phyloP scores from a whole-genome alignment of 495 filamentous ascomycete species.

The Neurospora sp. region DNA sequence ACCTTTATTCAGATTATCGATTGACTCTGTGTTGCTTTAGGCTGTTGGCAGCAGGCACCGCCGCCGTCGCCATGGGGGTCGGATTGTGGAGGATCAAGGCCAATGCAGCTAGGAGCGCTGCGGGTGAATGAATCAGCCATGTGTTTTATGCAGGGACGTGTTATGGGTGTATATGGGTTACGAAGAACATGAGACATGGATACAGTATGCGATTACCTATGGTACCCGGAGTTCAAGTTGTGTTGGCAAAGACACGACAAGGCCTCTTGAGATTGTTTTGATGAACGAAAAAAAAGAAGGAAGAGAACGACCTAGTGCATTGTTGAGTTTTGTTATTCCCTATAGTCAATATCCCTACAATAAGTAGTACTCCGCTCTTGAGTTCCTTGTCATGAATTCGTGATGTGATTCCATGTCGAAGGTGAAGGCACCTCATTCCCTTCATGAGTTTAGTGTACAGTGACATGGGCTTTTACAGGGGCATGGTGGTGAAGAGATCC shows the following conservation, averaged over 20 bases:
- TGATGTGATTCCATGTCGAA: background rate
- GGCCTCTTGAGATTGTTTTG: background rate
- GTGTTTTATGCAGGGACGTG: background rate
- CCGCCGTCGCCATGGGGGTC: conserved; percentile 6
- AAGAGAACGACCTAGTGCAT: background rate
- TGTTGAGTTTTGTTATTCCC: background rate
- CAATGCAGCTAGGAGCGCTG: background rate
- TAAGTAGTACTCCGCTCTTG: background rate
- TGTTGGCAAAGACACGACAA: background rate
- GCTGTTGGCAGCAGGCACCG: conserved; percentile 10
- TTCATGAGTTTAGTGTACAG: background rate
- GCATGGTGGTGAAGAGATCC: background rate
- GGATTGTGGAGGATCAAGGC: conserved; percentile 8
- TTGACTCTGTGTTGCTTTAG: conserved; percentile 12
- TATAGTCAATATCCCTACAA: background rate
- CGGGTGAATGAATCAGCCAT: background rate
- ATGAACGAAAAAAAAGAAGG: background rate
- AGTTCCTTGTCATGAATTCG: background rate
- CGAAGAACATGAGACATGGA: conserved; percentile 1
- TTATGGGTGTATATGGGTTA: background rate
- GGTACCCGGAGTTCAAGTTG: background rate
- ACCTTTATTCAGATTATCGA: conserved; percentile 4
- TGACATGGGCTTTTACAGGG: background rate
- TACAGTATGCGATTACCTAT: background rate
- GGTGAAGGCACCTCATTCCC: background rate